Percentiles rank a stretch among this genome's conserved stretches.
These are phyloP conservation scores for Hymenotorrendiella dingleyae DNA, from an alignment of 2,329 filamentous ascomycete species.

Conservation along the genomic window DNA sequence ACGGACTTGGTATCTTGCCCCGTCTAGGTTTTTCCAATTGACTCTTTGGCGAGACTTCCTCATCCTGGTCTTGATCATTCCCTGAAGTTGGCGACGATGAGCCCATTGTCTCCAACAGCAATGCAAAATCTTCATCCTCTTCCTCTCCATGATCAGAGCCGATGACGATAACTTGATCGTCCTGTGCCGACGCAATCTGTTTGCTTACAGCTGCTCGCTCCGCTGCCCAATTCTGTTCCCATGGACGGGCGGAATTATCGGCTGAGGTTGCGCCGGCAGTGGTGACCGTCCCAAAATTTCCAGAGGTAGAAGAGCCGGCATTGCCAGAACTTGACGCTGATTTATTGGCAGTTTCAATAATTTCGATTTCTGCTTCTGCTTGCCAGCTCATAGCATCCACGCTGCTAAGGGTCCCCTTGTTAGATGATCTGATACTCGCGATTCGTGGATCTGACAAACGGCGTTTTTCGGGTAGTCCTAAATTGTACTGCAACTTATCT, in stretches of 20 bases:
- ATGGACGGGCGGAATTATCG: neutral
- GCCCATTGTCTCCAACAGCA: conserved; percentile 29
- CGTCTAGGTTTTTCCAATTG: conserved; percentile 23
- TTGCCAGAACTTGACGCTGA: conserved; percentile 5
- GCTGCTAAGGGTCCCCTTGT: conserved; percentile 11
- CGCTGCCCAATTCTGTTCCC: conserved; percentile 20
- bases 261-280: neutral
- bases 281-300: neutral
- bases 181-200: conserved; percentile 17
- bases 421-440: conserved; percentile 8
- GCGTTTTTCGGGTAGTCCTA: conserved; percentile 16
- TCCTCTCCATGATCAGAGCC: conserved; percentile 23
- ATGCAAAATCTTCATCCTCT: conserved; percentile 27
- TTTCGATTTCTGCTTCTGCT: conserved; percentile 18
- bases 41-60: conserved; percentile 2
- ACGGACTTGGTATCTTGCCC: conserved; percentile 29
- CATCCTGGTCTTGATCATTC: conserved; percentile 7
- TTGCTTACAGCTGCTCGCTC: conserved; percentile 24
- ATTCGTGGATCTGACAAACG: conserved; percentile 14
- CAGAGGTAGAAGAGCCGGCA: neutral
- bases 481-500: conserved; percentile 20
- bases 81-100: conserved; percentile 25
- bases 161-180: conserved; percentile 22
- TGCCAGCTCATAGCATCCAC: conserved; percentile 28
- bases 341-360: conserved; percentile 3